Evolutionary conservation across 177 flowering plant genomes (phyloP), one percentile per base, ranked within the genome.

Genomic region (Vitis hybrid): DNA sequence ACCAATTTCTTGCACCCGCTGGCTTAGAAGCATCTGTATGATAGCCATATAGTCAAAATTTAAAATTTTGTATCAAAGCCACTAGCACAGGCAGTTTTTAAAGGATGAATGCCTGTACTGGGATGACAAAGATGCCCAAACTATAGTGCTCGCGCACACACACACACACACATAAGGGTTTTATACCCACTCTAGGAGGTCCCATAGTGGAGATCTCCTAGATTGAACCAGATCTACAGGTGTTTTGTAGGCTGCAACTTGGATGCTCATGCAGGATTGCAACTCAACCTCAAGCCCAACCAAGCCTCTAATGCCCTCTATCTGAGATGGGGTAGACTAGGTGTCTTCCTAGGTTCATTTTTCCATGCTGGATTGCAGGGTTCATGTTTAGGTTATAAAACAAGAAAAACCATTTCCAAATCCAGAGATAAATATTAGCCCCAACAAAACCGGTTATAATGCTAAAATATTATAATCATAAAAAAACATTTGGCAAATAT

Each of bases 1-100:
- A 74, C 83, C 95, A 76, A 88, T 79, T 81, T 94, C 97, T 75
- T 89, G 98, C 74, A 96, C 95, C 77, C 90, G 82, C 71, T 94
- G 91, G 75, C 92, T 89, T 59, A 96, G 82, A 68, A 96, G 99
- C 90, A 86, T 92, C 99, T 96, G 67, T 77, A 82, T 33, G 47
- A 56, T 67, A 80, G 64, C 65, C 14, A 70, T 28, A 67, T 12
- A 64, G 51, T 20, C 11, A 65, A 50, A 56, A 60, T 28, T 4
- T 28, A 7, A 38, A 47, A 60, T 20, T 18, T 33, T 10, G 20
- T 20, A 24, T 50, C 28, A 20, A 53, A 9, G 28, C 8, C 11
- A 66, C 6, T 9, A 18, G 64, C 38, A 66, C 20, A 33, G 6
- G 19, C 53, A 52, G 44, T 47, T 2, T 28, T 4, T 38, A 68